These are phyloP conservation scores for Kodamaea kaohsiungensis DNA, from an alignment of 805 yeast species.

Conservation along the genomic window DNA sequence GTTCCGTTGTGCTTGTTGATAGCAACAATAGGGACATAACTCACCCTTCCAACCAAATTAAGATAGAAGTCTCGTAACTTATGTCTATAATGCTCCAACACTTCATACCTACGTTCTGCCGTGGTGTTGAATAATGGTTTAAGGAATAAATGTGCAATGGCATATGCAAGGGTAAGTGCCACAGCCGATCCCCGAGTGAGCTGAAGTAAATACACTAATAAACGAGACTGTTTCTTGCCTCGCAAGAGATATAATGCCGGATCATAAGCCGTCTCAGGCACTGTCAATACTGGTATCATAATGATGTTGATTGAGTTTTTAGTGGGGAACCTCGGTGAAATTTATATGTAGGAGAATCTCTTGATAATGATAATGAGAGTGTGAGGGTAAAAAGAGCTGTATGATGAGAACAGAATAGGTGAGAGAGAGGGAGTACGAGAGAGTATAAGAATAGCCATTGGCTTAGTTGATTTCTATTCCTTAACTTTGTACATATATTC, in stretches of 20 bases:
- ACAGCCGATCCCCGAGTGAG: slow-evolving; percentile 38
- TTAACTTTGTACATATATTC: no score
- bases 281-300: slow-evolving; percentile 37
- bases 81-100: slow-evolving; percentile 33
- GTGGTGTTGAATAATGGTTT: slow-evolving; percentile 37
- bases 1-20: slow-evolving; percentile 19
- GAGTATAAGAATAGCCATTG: no score
- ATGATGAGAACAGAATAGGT: no score
- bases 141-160: slow-evolving; percentile 32
- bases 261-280: slow-evolving; percentile 44
- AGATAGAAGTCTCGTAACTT: slow-evolving; percentile 38
- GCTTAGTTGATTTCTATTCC: no score
- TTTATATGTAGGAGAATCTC: neutral
- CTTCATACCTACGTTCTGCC: slow-evolving; percentile 31
- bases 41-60: slow-evolving; percentile 33
- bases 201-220: slow-evolving; percentile 26
- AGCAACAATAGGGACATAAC: slow-evolving; percentile 42
- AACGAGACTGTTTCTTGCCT: slow-evolving; percentile 21
- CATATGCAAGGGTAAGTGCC: slow-evolving; percentile 28
- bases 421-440: no score
- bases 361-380: no score
- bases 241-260: slow-evolving; percentile 22
- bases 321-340: slow-evolving; percentile 7
- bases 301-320: slow-evolving; percentile 5
- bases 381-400: no score